These are phyloP conservation scores for Pythium dissotocum DNA, from an alignment of 352 stramenopile species.

Conservation along the genomic window DNA sequence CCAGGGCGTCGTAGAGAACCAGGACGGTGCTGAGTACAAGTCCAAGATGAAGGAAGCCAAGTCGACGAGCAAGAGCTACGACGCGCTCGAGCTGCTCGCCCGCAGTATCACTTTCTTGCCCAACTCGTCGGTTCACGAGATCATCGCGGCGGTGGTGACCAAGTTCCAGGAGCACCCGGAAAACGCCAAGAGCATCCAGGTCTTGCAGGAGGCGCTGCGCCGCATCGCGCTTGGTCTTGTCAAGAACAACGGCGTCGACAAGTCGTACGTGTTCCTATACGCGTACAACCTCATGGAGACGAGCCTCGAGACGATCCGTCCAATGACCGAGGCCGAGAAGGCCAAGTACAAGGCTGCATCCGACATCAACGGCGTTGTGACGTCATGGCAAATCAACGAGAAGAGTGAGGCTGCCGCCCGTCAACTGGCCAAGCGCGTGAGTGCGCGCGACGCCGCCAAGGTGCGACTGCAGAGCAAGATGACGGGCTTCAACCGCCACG, in stretches of 20 bases:
- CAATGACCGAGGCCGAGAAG: constrained; percentile 65
- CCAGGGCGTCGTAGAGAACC: constrained; percentile 61
- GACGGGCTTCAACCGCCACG: constrained; percentile 79
- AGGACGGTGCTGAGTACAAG: constrained; percentile 59
- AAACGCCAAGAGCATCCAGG: constrained; percentile 50
- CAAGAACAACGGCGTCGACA: constrained; percentile 84
- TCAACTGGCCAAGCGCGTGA: constrained; percentile 63
- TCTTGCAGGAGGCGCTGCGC: constrained; percentile 80
- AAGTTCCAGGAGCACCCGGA: constrained; percentile 69
- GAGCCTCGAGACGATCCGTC: constrained; percentile 71
- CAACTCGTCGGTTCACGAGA: constrained; percentile 75
- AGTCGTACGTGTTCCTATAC: constrained; percentile 86
- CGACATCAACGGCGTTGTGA: constrained; percentile 32
- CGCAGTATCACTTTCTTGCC: constrained; percentile 86
- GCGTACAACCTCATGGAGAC: constrained; percentile 82
- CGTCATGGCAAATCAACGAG: constrained; percentile 79
- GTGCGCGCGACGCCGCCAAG: constrained; percentile 46
- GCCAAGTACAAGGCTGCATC: constrained; percentile 47
- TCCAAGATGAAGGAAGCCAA: constrained; percentile 91
- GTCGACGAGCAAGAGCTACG: constrained; percentile 56
- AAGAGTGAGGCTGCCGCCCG: constrained; percentile 67
- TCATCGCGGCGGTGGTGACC: constrained; percentile 73
- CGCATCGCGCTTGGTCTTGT: constrained; percentile 73
- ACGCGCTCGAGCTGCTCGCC: constrained; percentile 80
- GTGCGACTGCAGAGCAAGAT: constrained; percentile 71